These are phyloP conservation scores for Shiraia sp. DNA, from an alignment of 2,329 filamentous ascomycete species.

Conservation along the genomic window DNA sequence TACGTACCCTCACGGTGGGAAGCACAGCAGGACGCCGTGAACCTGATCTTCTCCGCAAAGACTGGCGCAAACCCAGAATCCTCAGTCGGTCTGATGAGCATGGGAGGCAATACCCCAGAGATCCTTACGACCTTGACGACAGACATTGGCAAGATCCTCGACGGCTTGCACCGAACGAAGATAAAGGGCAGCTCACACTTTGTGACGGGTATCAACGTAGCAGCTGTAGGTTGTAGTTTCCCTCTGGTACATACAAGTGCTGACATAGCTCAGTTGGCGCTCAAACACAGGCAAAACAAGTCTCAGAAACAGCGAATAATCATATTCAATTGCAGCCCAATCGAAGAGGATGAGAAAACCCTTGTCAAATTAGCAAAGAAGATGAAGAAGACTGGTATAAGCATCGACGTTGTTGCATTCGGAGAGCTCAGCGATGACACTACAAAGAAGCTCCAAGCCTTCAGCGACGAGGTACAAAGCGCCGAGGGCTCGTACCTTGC, in stretches of 20 bases:
- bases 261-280: slow-evolving; percentile 68
- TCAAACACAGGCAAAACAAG: slow-evolving; percentile 98
- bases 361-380: slow-evolving; percentile 90
- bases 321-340: slow-evolving; percentile 92
- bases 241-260: slow-evolving; percentile 70
- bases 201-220: slow-evolving; percentile 92
- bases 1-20: slow-evolving; percentile 90
- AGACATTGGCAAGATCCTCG: slow-evolving; percentile 93
- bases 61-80: slow-evolving; percentile 95
- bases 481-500: slow-evolving; percentile 88
- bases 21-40: slow-evolving; percentile 92
- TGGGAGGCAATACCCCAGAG: slow-evolving; percentile 96
- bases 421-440: slow-evolving; percentile 90
- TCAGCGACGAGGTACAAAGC: slow-evolving; percentile 90
- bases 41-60: slow-evolving; percentile 93
- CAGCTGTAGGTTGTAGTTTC: slow-evolving; percentile 70
- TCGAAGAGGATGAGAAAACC: slow-evolving; percentile 86
- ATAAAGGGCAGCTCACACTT: slow-evolving; percentile 88
- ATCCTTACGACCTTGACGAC: slow-evolving; percentile 95
- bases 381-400: slow-evolving; percentile 98
- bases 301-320: slow-evolving; percentile 95
- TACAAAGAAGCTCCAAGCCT: slow-evolving; percentile 85
- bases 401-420: slow-evolving; percentile 92
- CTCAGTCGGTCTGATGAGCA: slow-evolving; percentile 96
- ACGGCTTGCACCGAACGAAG: slow-evolving; percentile 79